Percentiles rank a stretch among this genome's conserved stretches.
phyloP scores from a whole-genome alignment of 495 filamentous ascomycete species.

The Podospora australis region DNA sequence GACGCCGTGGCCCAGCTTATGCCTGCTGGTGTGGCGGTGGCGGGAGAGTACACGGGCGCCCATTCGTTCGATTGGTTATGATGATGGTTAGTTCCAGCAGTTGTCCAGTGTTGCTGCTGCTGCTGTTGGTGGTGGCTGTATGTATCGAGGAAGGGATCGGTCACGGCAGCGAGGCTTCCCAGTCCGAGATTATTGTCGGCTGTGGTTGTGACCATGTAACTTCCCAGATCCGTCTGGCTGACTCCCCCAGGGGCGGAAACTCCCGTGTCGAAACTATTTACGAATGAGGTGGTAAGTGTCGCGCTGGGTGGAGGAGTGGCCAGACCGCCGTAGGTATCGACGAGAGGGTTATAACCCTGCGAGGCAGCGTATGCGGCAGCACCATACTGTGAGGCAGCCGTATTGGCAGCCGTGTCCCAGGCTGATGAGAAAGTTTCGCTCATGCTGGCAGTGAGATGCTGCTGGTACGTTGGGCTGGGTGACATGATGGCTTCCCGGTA shows the following conservation, averaged over 20 bases:
- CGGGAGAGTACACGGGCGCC: too few relatives aligned
- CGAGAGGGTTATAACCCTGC: constrained; percentile 9
- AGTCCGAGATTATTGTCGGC: neutral
- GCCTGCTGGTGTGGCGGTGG: too few relatives aligned
- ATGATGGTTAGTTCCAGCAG: too few relatives aligned
- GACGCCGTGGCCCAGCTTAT: too few relatives aligned
- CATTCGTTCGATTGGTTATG: too few relatives aligned
- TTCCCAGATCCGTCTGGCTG: constrained; percentile 9
- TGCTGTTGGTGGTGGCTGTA: too few relatives aligned
- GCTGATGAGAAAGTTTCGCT: constrained; percentile 39
- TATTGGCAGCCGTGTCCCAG: constrained; percentile 23
- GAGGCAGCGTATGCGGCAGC: neutral
- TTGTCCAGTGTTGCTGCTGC: too few relatives aligned
- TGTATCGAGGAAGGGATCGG: constrained; percentile 23
- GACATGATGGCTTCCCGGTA: constrained; percentile 37
- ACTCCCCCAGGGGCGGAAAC: constrained; percentile 3
- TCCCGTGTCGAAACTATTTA: constrained; percentile 15
- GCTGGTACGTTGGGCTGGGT: constrained; percentile 35
- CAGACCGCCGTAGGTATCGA: constrained; percentile 18
- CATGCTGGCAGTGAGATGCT: constrained; percentile 38
- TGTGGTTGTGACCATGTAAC: constrained; percentile 1
- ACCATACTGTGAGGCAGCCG: neutral
- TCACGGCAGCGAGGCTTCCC: constrained; percentile 10
- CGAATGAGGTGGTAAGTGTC: constrained; percentile 20
- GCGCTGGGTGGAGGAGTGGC: constrained; percentile 28